Evolutionary conservation across 2,329 filamentous ascomycete genomes (phyloP).

Genomic region (Incumbomyces lentus): DNA sequence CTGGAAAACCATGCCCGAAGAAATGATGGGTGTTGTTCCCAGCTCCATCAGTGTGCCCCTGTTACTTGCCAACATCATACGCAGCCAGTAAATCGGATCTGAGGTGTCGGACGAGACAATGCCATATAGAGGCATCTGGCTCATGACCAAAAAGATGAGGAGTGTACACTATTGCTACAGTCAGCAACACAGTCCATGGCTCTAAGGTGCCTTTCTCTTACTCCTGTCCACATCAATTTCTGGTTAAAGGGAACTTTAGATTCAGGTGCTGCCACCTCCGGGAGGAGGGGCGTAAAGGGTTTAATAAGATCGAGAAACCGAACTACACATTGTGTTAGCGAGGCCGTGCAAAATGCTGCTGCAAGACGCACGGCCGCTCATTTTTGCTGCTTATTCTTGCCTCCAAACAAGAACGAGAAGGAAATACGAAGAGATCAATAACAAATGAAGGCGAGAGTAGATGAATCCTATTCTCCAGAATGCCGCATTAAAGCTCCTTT

Average conservation of each 20-base stretch:
- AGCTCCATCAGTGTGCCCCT: slow-evolving; percentile 91
- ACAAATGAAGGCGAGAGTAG: neutral
- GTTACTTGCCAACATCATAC: slow-evolving; percentile 99
- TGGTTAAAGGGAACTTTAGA: slow-evolving; percentile 99
- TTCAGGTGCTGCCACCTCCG: slow-evolving; percentile 96
- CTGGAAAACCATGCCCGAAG: slow-evolving; percentile 99
- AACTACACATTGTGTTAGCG: slow-evolving; percentile 47
- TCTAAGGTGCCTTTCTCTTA: slow-evolving; percentile 26
- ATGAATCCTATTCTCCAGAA: no score
- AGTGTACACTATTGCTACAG: slow-evolving; percentile 56
- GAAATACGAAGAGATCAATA: slow-evolving; percentile 8
- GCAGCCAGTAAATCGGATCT: slow-evolving; percentile 97
- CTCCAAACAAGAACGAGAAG: slow-evolving; percentile 21
- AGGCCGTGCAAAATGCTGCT: slow-evolving; percentile 23
- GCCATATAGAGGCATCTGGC: slow-evolving; percentile 97
- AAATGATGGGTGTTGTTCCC: slow-evolving; percentile 98
- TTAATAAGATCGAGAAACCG: slow-evolving; percentile 99
- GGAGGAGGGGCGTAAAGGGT: slow-evolving; percentile 97
- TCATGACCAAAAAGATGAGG: slow-evolving; percentile 99
- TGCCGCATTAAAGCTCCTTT: slow-evolving; percentile 1
- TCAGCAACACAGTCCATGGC: no score
- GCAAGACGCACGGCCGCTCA: slow-evolving; percentile 48
- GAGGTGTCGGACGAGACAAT: slow-evolving; percentile 98
- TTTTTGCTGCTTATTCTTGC: slow-evolving; percentile 37
- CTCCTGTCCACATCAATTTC: slow-evolving; percentile 87